Evolutionary conservation across 2,329 filamentous ascomycete species (phyloP), one percentile per base, ranked within the genome.

Genomic region (Fulvia fulva): DNA sequence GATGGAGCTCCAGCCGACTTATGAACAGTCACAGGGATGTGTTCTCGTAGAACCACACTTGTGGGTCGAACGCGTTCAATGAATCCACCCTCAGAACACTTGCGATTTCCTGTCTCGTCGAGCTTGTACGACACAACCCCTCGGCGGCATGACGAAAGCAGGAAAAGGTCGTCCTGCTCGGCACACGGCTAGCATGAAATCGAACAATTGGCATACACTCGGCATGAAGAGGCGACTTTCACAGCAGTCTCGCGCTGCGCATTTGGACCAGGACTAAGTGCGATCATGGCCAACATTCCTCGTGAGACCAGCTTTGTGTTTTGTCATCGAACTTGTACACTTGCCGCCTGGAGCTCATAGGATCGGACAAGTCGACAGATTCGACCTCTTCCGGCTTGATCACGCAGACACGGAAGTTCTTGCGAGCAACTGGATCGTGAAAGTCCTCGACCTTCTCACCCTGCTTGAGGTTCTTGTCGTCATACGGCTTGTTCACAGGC

Each of bases 321-420:
- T 76, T 74, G 63, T 74, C 74, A 5, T 81, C 78, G 65, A 85
- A 83, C 25, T 80, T 85, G 75, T 91, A 93, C 59, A 83, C 77
- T 79, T 85, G 89, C 67, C 91, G 80, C 63, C 81, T 78, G 12
- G 80, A 79, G 60, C 83, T 82, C 49, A 81, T 80, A 0, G 87
- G 83, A 69, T 90, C 83, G 57, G 82, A 85, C 54, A 95, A 74
- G 71, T 94, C 88, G 16, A 89, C 78, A 67, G 82, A 80, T 71
- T 96, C 91, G 21, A 95, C 86, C 71, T 89, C 85, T 8, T 89
- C 83, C 0, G 96, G 87, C 51, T 87, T 85, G 71, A 99, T 94
- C 70, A 94, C 86, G 3, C 96, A 90, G 0, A 96, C 89, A 54
- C 93, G 80, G 71, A 96, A 96, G 72, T 95, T 89, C 63, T 76